These are phyloP conservation scores for Lasiodiplodia hormozganensis DNA, from an alignment of 2,329 filamentous ascomycete species.

Conservation along the genomic window DNA sequence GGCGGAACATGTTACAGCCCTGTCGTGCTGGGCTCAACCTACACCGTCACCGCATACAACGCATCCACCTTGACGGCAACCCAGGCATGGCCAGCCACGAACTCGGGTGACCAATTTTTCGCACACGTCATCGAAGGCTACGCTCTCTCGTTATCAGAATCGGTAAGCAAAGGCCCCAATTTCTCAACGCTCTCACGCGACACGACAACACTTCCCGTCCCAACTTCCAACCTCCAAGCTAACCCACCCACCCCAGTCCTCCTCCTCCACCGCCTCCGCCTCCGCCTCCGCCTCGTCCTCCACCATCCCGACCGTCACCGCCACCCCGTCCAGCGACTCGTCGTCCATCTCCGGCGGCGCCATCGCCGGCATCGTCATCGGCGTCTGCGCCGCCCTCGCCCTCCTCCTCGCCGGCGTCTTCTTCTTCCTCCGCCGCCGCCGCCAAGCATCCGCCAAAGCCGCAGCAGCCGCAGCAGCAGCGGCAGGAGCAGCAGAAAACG, in stretches of 20 bases:
- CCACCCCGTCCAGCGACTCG: constrained; percentile 27
- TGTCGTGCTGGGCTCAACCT: constrained; percentile 32
- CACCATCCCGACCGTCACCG: neutral
- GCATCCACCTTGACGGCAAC: constrained; percentile 30
- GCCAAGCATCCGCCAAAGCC: neutral
- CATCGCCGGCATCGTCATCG: constrained; percentile 37
- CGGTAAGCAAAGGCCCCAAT: constrained; percentile 1
- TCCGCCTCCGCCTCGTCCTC: neutral
- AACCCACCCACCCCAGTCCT: neutral
- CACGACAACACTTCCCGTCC: neutral
- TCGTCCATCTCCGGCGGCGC: constrained; percentile 30
- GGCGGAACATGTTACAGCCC: constrained; percentile 40
- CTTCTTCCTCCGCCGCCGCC: constrained; percentile 32
- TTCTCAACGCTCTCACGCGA: too few relatives aligned
- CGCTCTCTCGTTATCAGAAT: constrained; percentile 16
- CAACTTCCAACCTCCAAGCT: neutral
- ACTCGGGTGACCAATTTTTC: constrained; percentile 33
- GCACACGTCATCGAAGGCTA: constrained; percentile 42
- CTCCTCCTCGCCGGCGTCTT: constrained; percentile 29
- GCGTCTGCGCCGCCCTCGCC: constrained; percentile 34
- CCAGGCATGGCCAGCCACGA: constrained; percentile 28
- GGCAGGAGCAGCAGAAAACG: neutral
- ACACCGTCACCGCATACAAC: constrained; percentile 36
- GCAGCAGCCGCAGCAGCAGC: neutral
- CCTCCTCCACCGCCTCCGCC: neutral